Evolutionary conservation across 139 green algal species (phyloP).

Genomic region (Picochlorum sp.): DNA sequence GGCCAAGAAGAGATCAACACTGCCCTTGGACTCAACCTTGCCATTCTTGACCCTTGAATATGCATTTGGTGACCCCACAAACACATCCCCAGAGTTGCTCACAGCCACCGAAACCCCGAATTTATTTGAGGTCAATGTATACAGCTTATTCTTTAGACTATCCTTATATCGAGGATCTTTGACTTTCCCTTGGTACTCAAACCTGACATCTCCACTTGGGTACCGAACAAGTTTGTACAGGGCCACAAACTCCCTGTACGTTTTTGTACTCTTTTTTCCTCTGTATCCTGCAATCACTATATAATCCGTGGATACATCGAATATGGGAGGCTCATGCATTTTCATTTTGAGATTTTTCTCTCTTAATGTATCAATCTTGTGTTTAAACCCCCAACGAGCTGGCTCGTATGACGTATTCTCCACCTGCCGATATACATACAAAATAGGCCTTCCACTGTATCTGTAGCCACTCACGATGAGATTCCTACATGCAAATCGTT

Average conservation of each 20-base stretch:
- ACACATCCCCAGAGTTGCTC: neutral
- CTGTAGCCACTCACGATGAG: neutral
- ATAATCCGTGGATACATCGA: neutral
- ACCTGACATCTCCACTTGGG: neutral
- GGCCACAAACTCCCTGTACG: neutral
- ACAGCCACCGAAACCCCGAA: neutral
- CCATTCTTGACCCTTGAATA: neutral
- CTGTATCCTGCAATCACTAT: neutral
- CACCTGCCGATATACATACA: neutral
- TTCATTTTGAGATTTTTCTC: constrained; percentile 1
- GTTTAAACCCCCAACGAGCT: neutral
- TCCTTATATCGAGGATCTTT: neutral
- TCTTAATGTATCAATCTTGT: neutral
- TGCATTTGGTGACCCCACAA: neutral
- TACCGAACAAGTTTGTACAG: neutral
- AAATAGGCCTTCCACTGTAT: neutral
- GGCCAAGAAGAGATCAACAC: constrained; percentile 1
- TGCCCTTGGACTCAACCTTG: neutral
- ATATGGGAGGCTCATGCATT: neutral
- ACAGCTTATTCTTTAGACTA: neutral
- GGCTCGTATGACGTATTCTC: neutral
- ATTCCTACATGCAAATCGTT: neutral
- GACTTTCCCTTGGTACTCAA: neutral
- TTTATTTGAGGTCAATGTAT: neutral
- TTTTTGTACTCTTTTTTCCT: neutral